A percentile compares a stretch with the other conserved stretches of the same genome.
Conservation (phyloP, 2,329 filamentous ascomycete genomes). For the Elsinoe fawcettii region DNA sequence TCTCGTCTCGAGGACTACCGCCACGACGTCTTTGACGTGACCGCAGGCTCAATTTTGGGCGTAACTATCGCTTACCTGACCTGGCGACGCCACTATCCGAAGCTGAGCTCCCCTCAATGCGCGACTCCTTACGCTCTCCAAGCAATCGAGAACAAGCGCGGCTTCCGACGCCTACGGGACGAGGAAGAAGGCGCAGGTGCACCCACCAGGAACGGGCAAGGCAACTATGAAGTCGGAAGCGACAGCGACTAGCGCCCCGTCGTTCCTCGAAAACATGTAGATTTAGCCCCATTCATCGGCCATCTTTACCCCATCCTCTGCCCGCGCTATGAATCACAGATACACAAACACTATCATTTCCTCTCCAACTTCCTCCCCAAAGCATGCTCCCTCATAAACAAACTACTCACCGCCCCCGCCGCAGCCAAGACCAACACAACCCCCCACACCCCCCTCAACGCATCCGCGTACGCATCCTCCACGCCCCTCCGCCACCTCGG, state of each 20-base stretch:
- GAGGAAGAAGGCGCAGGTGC: conserved; percentile 34
- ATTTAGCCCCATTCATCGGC: background rate
- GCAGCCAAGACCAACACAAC: conserved; percentile 57
- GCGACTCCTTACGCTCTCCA: conserved; percentile 43
- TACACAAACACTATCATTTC: conserved; percentile 22
- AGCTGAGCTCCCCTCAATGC: conserved; percentile 43
- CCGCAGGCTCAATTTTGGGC: conserved; percentile 48
- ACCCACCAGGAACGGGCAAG: background rate
- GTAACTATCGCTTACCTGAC: conserved; percentile 49
- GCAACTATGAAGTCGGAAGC: conserved; percentile 16
- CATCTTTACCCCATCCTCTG: background rate
- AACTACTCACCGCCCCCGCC: conserved; percentile 52
- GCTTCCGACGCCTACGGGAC: conserved; percentile 36
- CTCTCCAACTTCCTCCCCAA: conserved; percentile 62
- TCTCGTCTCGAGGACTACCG: conserved; percentile 57
- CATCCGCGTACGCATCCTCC: conserved; percentile 64
- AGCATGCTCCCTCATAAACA: conserved; percentile 70
- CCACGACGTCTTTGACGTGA: conserved; percentile 58
- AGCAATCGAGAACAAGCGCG: conserved; percentile 25
- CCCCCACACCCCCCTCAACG: conserved; percentile 68
- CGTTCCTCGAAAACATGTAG: background rate
- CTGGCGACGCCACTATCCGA: conserved; percentile 54
- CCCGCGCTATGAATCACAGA: background rate
- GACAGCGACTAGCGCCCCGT: conserved; percentile 3
- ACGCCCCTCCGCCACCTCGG: conserved; percentile 63